A percentile compares a stretch with the other conserved stretches of the same genome.
Conservation (phyloP, 192 early-diverging fungal species). For the Backusella macrospora region DNA sequence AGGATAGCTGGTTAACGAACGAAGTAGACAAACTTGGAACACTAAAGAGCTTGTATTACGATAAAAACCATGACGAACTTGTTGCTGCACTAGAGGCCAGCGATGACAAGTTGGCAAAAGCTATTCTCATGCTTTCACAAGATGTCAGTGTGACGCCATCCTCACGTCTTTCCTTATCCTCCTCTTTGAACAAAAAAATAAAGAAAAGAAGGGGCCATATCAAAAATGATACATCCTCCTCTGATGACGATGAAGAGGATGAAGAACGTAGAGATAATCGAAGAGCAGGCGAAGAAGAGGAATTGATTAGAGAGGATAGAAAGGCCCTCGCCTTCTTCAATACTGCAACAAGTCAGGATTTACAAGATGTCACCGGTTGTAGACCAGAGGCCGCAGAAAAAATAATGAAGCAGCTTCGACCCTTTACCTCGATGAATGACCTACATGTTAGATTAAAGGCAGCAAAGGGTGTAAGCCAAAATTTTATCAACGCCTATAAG, state of each 20-base stretch:
- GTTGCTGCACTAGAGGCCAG: background rate
- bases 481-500: constrained; percentile 54
- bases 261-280: background rate
- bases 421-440: constrained; percentile 58
- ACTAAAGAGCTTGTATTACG: background rate
- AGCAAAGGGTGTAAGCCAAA: constrained; percentile 54
- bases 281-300: background rate
- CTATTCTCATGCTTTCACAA: background rate
- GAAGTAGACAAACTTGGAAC: background rate
- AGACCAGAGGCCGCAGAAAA: constrained; percentile 13
- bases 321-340: constrained; percentile 22
- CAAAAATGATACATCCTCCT: background rate
- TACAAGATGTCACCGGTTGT: constrained; percentile 32
- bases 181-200: background rate
- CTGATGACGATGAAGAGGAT: background rate
- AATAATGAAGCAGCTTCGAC: constrained; percentile 44
- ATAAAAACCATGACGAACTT: background rate
- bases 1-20: background rate
- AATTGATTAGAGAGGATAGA: background rate
- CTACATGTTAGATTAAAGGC: constrained; percentile 54
- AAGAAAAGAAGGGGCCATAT: background rate
- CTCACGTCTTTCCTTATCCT: background rate
- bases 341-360: constrained; percentile 20
- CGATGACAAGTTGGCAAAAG: background rate
- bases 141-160: background rate